Conservation (phyloP, 108 stramenopile genomes). For the Skeletonema grethae region DNA sequence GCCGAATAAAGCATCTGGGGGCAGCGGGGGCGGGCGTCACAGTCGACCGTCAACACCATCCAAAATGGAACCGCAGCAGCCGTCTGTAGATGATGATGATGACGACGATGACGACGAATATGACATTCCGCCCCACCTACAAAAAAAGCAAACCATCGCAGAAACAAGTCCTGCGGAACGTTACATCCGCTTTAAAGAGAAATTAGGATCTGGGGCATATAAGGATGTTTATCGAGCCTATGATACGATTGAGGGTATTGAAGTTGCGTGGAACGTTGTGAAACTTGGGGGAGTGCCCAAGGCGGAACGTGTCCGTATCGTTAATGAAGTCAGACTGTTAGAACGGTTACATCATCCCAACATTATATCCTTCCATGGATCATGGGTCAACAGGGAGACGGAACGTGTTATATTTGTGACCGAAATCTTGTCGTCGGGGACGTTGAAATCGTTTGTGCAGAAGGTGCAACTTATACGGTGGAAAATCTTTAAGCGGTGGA, state of each 20-base stretch:
- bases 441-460: slow-evolving; percentile 90
- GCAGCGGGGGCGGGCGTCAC: neutral
- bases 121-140: slow-evolving; percentile 26
- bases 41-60: slow-evolving; percentile 5
- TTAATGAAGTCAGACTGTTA: slow-evolving; percentile 95
- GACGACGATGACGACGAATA: slow-evolving; percentile 48
- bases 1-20: no score
- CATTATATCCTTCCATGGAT: slow-evolving; percentile 96
- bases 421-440: slow-evolving; percentile 94
- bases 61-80: neutral
- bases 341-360: slow-evolving; percentile 94
- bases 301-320: slow-evolving; percentile 89
- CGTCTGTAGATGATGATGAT: neutral
- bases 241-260: slow-evolving; percentile 96
- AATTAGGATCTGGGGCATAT: slow-evolving; percentile 94
- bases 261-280: slow-evolving; percentile 98
- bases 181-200: slow-evolving; percentile 95
- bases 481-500: slow-evolving; percentile 97
- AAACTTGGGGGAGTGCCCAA: slow-evolving; percentile 87
- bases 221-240: slow-evolving; percentile 96
- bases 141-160: slow-evolving; percentile 58
- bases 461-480: slow-evolving; percentile 96
- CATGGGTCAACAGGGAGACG: slow-evolving; percentile 95
- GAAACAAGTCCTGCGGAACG: slow-evolving; percentile 90
- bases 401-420: slow-evolving; percentile 95